Percentiles rank a stretch among this genome's conserved stretches.
These are phyloP conservation scores for Nakaseomyces delphensis DNA, from an alignment of 1,139 yeast genomes.

Conservation along the genomic window DNA sequence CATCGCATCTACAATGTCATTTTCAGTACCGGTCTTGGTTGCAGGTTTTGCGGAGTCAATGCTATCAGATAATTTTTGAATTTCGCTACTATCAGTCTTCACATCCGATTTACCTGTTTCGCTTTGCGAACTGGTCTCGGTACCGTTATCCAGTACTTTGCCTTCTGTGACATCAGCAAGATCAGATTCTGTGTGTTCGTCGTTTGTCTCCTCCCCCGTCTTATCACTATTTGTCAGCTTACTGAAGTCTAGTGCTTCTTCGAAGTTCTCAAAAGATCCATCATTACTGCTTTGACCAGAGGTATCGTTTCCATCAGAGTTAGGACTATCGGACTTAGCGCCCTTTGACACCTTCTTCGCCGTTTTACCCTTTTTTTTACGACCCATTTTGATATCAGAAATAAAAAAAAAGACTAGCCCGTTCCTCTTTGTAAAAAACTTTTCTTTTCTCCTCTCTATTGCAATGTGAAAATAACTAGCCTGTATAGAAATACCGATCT, in stretches of 20 bases:
- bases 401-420: neutral
- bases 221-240: neutral
- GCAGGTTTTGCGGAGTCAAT: too few relatives aligned
- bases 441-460: neutral
- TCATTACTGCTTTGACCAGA: neutral
- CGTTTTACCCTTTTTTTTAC: neutral
- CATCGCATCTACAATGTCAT: too few relatives aligned
- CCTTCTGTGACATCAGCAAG: neutral
- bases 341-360: neutral
- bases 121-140: neutral
- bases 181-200: neutral
- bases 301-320: neutral
- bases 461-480: too few relatives aligned
- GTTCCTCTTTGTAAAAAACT: neutral
- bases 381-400: neutral
- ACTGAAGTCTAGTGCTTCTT: constrained; percentile 1
- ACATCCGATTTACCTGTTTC: neutral
- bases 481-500: too few relatives aligned
- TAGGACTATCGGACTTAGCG: neutral
- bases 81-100: too few relatives aligned
- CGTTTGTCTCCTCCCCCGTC: neutral
- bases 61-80: too few relatives aligned
- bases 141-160: neutral
- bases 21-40: neutral
- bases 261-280: neutral